Conservation (phyloP, 257 asterid species). For the Eustoma russellianum region DNA sequence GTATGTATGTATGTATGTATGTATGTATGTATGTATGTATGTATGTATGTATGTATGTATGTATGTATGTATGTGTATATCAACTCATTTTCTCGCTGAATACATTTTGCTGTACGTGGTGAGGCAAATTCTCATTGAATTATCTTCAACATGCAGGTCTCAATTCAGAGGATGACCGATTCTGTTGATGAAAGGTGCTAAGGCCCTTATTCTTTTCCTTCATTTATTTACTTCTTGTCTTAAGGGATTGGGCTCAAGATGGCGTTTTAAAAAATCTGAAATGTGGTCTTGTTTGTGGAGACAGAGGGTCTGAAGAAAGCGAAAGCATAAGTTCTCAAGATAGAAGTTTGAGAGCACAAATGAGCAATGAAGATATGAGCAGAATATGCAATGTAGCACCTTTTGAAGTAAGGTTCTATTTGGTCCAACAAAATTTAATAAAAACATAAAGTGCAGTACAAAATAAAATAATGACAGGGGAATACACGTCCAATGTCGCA, state of each 20-base stretch:
- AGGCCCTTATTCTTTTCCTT: background rate
- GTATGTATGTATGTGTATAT: no score
- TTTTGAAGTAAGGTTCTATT: slow-evolving; percentile 47
- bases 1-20: no score
- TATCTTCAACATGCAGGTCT: slow-evolving; percentile 36
- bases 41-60: no score
- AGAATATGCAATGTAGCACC: slow-evolving; percentile 24
- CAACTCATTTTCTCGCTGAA: background rate
- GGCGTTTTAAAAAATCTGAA: slow-evolving; percentile 14
- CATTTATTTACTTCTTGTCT: background rate
- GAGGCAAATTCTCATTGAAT: background rate
- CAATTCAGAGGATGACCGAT: slow-evolving; percentile 68
- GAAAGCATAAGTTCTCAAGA: slow-evolving; percentile 22
- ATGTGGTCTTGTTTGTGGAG: no score
- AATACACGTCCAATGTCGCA: no score
- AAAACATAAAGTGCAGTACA: no score
- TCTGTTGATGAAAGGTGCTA: slow-evolving; percentile 56
- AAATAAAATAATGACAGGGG: no score
- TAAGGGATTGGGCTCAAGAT: slow-evolving; percentile 1
- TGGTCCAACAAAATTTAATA: slow-evolving; percentile 2
- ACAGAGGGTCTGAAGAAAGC: no score
- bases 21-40: no score
- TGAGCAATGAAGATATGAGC: slow-evolving; percentile 42
- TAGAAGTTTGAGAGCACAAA: slow-evolving; percentile 58
- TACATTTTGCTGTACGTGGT: background rate